Base-by-base conservation (phyloP, 768 basidiomycete genomes). In the Suillus subluteus region DNA sequence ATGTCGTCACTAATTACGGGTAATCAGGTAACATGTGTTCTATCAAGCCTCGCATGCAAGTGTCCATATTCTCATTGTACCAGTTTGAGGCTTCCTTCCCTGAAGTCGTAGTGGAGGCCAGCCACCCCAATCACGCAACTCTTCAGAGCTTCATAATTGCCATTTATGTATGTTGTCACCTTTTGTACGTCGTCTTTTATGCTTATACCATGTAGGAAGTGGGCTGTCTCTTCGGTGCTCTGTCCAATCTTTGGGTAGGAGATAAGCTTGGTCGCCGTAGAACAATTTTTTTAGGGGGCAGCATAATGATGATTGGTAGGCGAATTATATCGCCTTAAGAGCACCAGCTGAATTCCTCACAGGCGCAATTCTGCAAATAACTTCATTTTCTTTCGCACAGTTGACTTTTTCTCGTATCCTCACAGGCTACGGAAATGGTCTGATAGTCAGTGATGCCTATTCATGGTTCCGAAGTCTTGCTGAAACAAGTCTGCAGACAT, bases 151-250 rank as follows among this genome's bases (percentile, higher is more conserved):
- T 82, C 62, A 66, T 78, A 13, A 77, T 82, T 38, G 80, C 80
- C 18, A 76, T 81, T 50, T 82, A 79, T 67, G 78, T 79, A 68
- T 69, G 72, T 68, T 18, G 3, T n/a, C 15, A 37, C 13, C 32
- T 9, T 18, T 15, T n/a, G 3, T 35, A 54, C 26, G 1, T 41
- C 18, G 13, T 21, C 26, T 16, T 26, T 18, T n/a, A 18, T 40
- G 7, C 56, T 65, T n/a, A 64, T 18, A n/a, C 43, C 3, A 26
- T 65, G 23, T 69, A 83, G 78, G 81, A 83, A 74, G 73, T 83
- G 38, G 83, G 83, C 6, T 83, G 82, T 68, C 75, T 83, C 46
- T 66, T 77, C 21, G 83, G 83, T 8, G 82, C 83, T 0, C 64
- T 83, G 46, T 79, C 78, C 2, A 83, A 81, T 40, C 73, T 85